Evolutionary conservation across 2,329 filamentous ascomycete genomes (phyloP), one percentile per base, ranked within the genome.

Genomic region (Cryphonectria japonica): DNA sequence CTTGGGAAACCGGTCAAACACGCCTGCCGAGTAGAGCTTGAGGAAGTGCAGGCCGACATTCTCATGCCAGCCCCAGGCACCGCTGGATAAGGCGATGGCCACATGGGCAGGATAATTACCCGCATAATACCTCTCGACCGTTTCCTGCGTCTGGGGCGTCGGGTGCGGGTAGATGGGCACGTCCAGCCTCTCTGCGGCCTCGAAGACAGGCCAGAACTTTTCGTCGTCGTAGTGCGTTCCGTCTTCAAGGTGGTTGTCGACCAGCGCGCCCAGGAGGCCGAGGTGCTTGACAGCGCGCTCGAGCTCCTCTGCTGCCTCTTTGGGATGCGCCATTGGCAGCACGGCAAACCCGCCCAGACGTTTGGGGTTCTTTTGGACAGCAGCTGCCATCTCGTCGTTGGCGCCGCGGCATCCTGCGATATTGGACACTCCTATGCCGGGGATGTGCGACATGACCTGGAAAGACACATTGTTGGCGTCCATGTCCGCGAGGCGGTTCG

Each of bases 1-100:
- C 29, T 76, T 79, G 0, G 87, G 87, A 59, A 84, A 85, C 4
- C 81, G 78, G 76, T 89, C 87, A 73, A 90, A 90, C 1, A 88
- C 74, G 1, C 87, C 86, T 0, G 81, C 78, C 1, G 85, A 83
- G 73, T 83, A 89, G 2, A 90, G 80, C 19, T 82, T 79, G 16
- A 88, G 74, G 13, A 87, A 74, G 66, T 85, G 84, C 43, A 87
- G 75, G 0, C 81, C 86, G 0, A 83, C 84, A 9, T 86, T 82
- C 7, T 78, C 77, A 73, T 89, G 87, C 83, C 86, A 87, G 9
- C 85, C 85, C 78, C 82, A 85, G 0, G 81, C 83, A 54, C 77
- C 81, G 14, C 80, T 79, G 13, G 81, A 81, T 65, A 87, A 77
- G 13, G 78, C 76, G 16, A 70, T 37, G 1, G 77, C 79, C 0